A percentile compares a stretch with the other conserved stretches of the same genome.
Evolutionary conservation across 345 rosid genomes (phyloP).

Genomic region (Moringa oleifera): DNA sequence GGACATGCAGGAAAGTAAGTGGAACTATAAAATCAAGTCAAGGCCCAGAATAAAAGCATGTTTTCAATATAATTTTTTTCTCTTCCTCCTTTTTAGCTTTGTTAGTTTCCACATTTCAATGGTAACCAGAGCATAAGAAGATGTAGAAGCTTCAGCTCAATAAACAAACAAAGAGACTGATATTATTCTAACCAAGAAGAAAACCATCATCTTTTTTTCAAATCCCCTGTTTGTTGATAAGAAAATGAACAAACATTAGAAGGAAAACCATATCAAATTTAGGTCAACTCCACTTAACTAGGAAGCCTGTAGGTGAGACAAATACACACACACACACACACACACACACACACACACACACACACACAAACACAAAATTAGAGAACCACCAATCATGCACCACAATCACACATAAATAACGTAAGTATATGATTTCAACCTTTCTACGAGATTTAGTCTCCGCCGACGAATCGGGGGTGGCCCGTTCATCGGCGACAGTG

Average conservation of each 20-base stretch:
- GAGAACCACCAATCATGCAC: neutral
- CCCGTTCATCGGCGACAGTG: constrained; percentile 17
- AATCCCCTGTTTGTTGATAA: neutral
- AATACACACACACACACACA: no score
- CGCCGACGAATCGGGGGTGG: constrained; percentile 6
- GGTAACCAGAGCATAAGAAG: no score
- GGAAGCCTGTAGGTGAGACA: no score
- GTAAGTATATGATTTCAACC: constrained; percentile 29
- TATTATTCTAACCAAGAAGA: no score
- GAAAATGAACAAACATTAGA: neutral
- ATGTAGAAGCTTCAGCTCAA: no score
- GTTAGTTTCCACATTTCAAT: neutral
- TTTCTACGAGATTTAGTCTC: constrained; percentile 21
- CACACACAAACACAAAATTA: neutral
- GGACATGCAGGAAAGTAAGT: neutral
- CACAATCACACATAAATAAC: neutral
- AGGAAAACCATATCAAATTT: neutral
- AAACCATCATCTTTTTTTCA: no score
- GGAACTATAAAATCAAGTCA: neutral
- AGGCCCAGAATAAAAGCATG: neutral
- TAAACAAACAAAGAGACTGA: no score
- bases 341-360: no score
- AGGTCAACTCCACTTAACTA: no score
- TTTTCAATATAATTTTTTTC: neutral
- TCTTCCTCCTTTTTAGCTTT: neutral